A percentile compares a stretch with the other conserved stretches of the same genome.
phyloP scores from a whole-genome alignment of 1,139 yeast species.

The Candida anutae region DNA sequence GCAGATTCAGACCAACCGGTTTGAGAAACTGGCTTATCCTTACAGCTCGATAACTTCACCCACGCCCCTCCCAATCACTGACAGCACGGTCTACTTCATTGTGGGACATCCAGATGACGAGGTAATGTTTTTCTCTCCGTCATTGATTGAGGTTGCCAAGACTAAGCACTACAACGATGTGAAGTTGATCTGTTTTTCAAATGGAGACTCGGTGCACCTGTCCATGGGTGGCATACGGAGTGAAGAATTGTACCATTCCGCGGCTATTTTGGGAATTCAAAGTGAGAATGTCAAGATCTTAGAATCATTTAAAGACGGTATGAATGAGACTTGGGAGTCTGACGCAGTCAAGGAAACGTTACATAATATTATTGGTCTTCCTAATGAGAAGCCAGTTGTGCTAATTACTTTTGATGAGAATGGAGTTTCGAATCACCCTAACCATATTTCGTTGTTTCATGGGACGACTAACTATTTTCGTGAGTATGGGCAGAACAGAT shows the following conservation, averaged over 20 bases:
- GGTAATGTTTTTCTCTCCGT: conserved; percentile 93
- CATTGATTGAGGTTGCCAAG: conserved; percentile 49
- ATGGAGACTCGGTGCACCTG: conserved; percentile 59
- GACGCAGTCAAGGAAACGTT: conserved; percentile 28
- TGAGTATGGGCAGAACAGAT: conserved; percentile 3
- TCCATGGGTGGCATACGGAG: conserved; percentile 61
- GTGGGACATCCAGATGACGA: conserved; percentile 99
- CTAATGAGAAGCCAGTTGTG: conserved; percentile 20
- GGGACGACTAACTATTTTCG: conserved; percentile 40
- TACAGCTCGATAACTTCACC: conserved; percentile 32
- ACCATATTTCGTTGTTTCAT: conserved; percentile 61
- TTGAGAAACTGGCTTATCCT: conserved; percentile 20
- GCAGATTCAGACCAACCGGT: conserved; percentile 20
- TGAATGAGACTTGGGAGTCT: conserved; percentile 61
- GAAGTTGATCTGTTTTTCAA: conserved; percentile 62
- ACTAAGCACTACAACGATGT: conserved; percentile 43
- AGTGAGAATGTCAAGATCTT: conserved; percentile 38
- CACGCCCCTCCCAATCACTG: conserved; percentile 24
- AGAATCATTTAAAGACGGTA: conserved; percentile 59
- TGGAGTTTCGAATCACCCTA: conserved; percentile 84
- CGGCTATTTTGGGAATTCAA: conserved; percentile 49
- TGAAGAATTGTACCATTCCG: conserved; percentile 52
- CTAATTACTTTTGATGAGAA: conserved; percentile 71
- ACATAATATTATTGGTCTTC: conserved; percentile 10
- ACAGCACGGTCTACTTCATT: conserved; percentile 40